A percentile compares a stretch with the other conserved stretches of the same genome.
Evolutionary conservation across 1,284 basidiomycete species (phyloP).

Genomic region (Cystobasidium slooffiae): DNA sequence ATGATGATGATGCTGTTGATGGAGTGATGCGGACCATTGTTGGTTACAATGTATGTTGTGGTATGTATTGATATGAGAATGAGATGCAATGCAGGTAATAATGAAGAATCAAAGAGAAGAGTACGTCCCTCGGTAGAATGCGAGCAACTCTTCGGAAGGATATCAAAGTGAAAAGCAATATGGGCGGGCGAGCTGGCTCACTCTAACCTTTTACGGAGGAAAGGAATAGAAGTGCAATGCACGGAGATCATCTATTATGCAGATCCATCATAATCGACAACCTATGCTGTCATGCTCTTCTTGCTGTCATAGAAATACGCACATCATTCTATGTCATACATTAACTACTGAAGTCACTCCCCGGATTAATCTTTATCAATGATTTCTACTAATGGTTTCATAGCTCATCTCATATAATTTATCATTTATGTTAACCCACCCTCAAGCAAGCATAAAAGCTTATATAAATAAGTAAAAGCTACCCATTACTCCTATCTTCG

Average conservation of each 20-base stretch:
- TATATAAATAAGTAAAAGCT: no score
- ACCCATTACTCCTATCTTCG: no score
- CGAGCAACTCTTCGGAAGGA: no score
- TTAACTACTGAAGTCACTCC: no score
- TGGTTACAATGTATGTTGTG: not conserved
- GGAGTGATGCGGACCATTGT: not conserved
- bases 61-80: not conserved
- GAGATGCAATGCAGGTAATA: no score
- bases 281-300: not conserved
- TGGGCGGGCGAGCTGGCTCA: constrained; percentile 1
- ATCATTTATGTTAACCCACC: no score
- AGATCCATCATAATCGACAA: not conserved
- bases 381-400: no score
- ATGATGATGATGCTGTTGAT: not conserved
- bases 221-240: not conserved
- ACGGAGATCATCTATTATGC: not conserved
- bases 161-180: not conserved
- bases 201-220: not conserved
- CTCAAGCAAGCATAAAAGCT: not conserved
- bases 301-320: not conserved
- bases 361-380: no score
- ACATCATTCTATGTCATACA: not conserved
- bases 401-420: no score
- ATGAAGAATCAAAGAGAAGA: no score
- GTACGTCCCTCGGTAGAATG: no score